phyloP scores from a whole-genome alignment of 495 filamentous ascomycete genomes.

The Amorphotheca resinae region DNA sequence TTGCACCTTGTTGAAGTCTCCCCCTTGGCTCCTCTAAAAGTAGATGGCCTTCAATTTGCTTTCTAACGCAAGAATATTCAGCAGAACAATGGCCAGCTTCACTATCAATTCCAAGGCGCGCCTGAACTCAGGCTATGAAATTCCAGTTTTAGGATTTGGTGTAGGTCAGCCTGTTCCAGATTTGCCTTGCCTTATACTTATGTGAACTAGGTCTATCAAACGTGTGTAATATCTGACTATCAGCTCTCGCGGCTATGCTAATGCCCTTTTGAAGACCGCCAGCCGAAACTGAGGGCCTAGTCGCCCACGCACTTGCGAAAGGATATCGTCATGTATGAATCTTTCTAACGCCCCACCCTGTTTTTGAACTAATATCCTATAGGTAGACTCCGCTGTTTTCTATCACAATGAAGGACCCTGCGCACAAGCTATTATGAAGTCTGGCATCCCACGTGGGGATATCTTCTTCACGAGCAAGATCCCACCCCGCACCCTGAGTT shows the following conservation, averaged over 20 bases:
- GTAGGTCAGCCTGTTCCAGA: conserved; percentile 33
- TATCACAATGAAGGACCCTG: conserved; percentile 62
- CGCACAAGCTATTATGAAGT: conserved; percentile 45
- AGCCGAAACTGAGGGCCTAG: conserved; percentile 41
- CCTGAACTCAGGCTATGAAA: conserved; percentile 65
- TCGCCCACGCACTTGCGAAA: conserved; percentile 48
- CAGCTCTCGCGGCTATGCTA: conserved; percentile 9
- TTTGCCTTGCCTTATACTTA: conserved; percentile 2
- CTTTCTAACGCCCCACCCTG: neutral
- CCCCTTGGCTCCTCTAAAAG: neutral
- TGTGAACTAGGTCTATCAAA: conserved; percentile 55
- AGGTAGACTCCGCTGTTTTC: conserved; percentile 58
- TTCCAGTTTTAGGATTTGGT: conserved; percentile 63
- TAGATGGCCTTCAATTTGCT: too few relatives aligned
- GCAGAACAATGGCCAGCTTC: conserved; percentile 41
- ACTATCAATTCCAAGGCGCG: conserved; percentile 52
- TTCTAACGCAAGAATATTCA: neutral
- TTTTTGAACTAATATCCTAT: conserved; percentile 1
- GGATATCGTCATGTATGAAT: conserved; percentile 60
- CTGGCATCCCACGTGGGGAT: conserved; percentile 45
- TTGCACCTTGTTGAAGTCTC: neutral
- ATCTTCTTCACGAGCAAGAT: conserved; percentile 71
- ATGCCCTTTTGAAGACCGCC: conserved; percentile 19
- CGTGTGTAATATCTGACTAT: conserved; percentile 32
- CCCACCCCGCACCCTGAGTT: conserved; percentile 31